Conservation (phyloP, 75 land plant species). For the Adiantum capillusveneris region DNA sequence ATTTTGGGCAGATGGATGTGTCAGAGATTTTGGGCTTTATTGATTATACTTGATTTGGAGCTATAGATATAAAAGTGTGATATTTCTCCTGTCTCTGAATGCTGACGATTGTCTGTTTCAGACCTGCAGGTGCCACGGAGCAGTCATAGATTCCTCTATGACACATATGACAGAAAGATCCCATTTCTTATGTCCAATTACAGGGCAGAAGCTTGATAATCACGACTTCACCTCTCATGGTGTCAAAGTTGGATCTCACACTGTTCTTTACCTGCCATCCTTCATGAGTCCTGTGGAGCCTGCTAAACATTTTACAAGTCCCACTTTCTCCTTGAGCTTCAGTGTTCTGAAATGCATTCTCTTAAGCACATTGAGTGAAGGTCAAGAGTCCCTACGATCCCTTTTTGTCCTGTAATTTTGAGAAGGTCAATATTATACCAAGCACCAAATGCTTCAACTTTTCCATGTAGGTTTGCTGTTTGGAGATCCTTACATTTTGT, state of each 20-base stretch:
- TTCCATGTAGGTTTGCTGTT: constrained; percentile 37
- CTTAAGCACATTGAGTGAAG: constrained; percentile 55
- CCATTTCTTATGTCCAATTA: constrained; percentile 34
- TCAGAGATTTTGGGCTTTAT: too few species aligned
- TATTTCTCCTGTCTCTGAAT: too few species aligned
- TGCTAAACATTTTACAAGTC: constrained; percentile 7
- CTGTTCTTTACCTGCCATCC: constrained; percentile 54
- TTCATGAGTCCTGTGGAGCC: constrained; percentile 32
- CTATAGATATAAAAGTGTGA: too few species aligned
- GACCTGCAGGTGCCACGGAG: constrained; percentile 86
- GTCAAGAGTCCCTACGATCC: too few species aligned
- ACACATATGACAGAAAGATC: not conserved
- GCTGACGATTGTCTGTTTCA: constrained; percentile 13
- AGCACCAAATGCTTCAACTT: not conserved
- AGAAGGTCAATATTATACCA: too few species aligned
- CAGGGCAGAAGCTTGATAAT: constrained; percentile 30
- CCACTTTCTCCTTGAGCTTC: constrained; percentile 23
- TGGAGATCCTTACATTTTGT: constrained; percentile 44
- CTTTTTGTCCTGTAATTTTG: too few species aligned
- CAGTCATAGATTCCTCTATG: constrained; percentile 11
- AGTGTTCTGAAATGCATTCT: constrained; percentile 41
- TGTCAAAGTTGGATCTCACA: constrained; percentile 44
- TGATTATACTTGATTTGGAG: too few species aligned
- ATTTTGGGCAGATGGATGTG: too few species aligned
- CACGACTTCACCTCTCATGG: constrained; percentile 39